Percentiles rank a stretch among this genome's conserved stretches.
Evolutionary conservation across 768 basidiomycete genomes (phyloP).

Genomic region (Leccinum imitatum): DNA sequence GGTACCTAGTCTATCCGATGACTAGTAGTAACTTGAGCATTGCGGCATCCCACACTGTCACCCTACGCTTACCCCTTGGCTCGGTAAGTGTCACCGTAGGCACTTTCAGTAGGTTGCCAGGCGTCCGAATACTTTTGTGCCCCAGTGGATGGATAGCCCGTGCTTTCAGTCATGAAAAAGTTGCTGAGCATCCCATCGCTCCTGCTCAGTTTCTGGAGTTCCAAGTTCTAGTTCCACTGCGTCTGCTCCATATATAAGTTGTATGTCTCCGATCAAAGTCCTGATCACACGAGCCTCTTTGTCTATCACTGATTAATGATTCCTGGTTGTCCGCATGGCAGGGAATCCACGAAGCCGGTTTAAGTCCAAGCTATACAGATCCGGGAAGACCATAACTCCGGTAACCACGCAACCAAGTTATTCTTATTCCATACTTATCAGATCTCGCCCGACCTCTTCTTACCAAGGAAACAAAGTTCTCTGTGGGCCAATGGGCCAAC

Average conservation of each 20-base stretch:
- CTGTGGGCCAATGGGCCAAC: neutral
- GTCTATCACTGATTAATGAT: slow-evolving; percentile 87
- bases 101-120: too few species aligned
- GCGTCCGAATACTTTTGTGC: too few species aligned
- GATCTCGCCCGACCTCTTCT: neutral
- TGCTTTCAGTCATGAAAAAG: neutral
- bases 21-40: too few species aligned
- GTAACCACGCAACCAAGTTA: neutral
- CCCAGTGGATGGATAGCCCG: neutral
- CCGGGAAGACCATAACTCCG: too few species aligned
- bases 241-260: slow-evolving; percentile 91
- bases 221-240: slow-evolving; percentile 26
- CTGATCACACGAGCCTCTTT: slow-evolving; percentile 97
- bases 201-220: neutral
- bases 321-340: slow-evolving; percentile 80
- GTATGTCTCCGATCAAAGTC: slow-evolving; percentile 81
- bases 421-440: neutral
- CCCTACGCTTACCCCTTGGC: too few species aligned
- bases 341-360: neutral
- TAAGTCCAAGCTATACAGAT: too few species aligned
- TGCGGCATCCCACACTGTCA: too few species aligned
- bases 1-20: too few species aligned
- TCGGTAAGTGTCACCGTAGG: too few species aligned
- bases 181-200: neutral
- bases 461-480: neutral